Evolutionary conservation across 495 filamentous ascomycete species (phyloP), one percentile per base, ranked within the genome.

Genomic region (Copromyces sp.): DNA sequence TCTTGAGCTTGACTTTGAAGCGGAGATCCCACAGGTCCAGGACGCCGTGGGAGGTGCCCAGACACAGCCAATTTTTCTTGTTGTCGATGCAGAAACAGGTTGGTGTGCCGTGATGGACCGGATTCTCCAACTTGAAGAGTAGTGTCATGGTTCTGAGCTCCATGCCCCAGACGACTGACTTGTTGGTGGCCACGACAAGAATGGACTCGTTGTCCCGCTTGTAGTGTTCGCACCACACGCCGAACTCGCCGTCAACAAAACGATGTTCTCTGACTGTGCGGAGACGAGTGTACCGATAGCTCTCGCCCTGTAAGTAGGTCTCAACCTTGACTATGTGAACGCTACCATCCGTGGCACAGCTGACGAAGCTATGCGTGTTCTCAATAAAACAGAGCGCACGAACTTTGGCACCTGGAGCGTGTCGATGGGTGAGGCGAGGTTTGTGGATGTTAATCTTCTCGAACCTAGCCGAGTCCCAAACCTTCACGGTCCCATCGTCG

Each of bases 11-110:
- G 69, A 97, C 86, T 70, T 88, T 91, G 83, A 98, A 99, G 17
- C 96, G 91, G 17, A 99, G 87, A 79, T 99, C 96, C 95, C 96
- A 99, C 20, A 99, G 85, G 76, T 97, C 92, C 9, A 99, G 83
- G 68, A 98, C 90, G 4, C 96, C 96, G 76, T 98, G 94, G 8
- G 94, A 93, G 1, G 96, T 98, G 40, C 94, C 95, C 4, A 98
- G 81, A 8, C 97, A 83, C 4, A 99, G 84, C 96, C 96, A 99
- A 75, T 92, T 92, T 68, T 91, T 90, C 77, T 89, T 92, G 37
- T 89, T 84, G 75, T 97, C 93, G 39, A 95, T 84, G 80, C 92
- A 95, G 82, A 99, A 98, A 72, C 93, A 95, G 3, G 93, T 98
- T 8, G 93, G 94, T 3, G 92, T 94, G 39, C 96, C 96, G 80